Conservation (phyloP, 257 asterid genomes). For the Voacanga thouarsii region DNA sequence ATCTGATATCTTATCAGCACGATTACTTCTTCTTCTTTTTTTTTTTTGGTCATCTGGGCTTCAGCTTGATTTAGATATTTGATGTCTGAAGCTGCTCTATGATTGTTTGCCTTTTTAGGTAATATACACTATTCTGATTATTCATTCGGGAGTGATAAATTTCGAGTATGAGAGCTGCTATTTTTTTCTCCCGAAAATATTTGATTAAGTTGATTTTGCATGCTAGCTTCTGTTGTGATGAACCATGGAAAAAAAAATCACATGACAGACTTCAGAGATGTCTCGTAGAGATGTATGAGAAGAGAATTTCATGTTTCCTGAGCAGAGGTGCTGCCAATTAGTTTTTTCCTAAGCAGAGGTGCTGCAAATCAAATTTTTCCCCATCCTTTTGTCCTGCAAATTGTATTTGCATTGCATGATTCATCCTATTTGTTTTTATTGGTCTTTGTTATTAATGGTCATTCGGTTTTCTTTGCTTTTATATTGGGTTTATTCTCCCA, state of each 20-base stretch:
- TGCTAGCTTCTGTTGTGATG: not conserved
- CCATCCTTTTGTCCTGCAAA: no score
- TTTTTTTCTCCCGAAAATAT: not conserved
- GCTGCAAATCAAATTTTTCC: no score
- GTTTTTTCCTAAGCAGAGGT: no score
- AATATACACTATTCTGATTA: conserved; percentile 61
- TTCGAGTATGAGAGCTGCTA: conserved; percentile 1
- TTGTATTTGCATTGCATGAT: no score
- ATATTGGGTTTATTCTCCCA: no score
- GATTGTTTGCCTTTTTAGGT: conserved; percentile 42
- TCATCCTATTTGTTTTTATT: no score
- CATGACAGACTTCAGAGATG: conserved; percentile 88
- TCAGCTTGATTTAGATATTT: no score
- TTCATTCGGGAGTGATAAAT: conserved; percentile 21
- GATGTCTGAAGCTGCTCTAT: conserved; percentile 25
- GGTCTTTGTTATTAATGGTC: no score
- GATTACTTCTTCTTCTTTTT: no score
- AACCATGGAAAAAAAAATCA: conserved; percentile 25
- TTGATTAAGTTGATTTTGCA: not conserved
- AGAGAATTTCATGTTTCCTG: conserved; percentile 40
- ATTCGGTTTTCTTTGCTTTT: no score
- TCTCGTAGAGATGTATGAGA: conserved; percentile 42
- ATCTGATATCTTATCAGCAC: no score
- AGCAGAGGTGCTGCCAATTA: not conserved
- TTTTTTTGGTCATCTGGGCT: no score